phyloP scores from a whole-genome alignment of 106 monocot genomes.

The Dendrobium officinale region DNA sequence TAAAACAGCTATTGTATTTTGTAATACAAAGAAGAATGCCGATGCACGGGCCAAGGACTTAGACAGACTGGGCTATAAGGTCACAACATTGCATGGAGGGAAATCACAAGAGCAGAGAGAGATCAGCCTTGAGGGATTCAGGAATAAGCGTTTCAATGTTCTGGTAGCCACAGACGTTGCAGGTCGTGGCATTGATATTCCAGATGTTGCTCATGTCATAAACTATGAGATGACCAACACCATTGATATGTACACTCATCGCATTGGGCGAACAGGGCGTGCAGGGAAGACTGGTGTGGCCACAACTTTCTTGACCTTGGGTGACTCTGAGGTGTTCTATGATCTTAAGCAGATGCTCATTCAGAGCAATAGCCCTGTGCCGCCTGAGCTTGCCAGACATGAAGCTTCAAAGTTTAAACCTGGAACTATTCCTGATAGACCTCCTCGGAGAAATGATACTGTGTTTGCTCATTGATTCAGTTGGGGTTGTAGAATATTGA shows the following conservation, averaged over 20 bases:
- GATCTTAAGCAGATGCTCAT: conserved; percentile 97
- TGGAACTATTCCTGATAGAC: conserved; percentile 79
- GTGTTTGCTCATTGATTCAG: conserved; percentile 47
- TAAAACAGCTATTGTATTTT: conserved; percentile 91
- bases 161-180: conserved; percentile 97
- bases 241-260: conserved; percentile 91
- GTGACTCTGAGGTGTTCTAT: conserved; percentile 87
- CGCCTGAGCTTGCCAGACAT: conserved; percentile 91
- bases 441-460: conserved; percentile 88
- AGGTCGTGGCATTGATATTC: conserved; percentile 97
- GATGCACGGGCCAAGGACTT: conserved; percentile 82
- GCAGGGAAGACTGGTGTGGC: conserved; percentile 92
- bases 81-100: conserved; percentile 88
- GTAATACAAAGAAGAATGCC: conserved; percentile 90
- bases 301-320: conserved; percentile 83
- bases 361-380: conserved; percentile 86
- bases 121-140: conserved; percentile 93
- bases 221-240: conserved; percentile 87
- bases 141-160: conserved; percentile 77
- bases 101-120: conserved; percentile 97
- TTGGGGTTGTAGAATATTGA: background rate
- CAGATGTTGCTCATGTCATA: conserved; percentile 96
- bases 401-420: conserved; percentile 97
- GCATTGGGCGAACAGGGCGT: conserved; percentile 93
- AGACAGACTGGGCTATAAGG: conserved; percentile 76